Evolutionary conservation across 108 stramenopile genomes (phyloP).

Genomic region (Fragilaria crotonensis): DNA sequence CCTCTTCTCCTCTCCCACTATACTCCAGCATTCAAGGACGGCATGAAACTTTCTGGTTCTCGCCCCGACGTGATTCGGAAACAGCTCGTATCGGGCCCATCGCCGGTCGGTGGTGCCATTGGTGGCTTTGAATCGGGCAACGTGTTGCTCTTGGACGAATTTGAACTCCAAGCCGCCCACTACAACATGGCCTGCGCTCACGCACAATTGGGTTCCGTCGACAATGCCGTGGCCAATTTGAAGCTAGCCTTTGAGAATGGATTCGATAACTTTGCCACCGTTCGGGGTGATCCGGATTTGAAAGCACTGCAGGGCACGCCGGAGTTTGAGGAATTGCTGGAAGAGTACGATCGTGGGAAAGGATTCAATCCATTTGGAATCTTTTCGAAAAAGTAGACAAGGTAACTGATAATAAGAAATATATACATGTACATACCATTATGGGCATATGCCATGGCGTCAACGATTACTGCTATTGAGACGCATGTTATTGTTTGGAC

Average conservation of each 20-base stretch:
- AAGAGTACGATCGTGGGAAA: constrained; percentile 40
- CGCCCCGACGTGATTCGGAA: constrained; percentile 60
- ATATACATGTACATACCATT: not conserved
- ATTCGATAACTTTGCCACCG: constrained; percentile 71
- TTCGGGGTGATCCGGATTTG: constrained; percentile 70
- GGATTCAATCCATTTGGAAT: constrained; percentile 67
- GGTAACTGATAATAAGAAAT: not conserved
- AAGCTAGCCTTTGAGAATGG: constrained; percentile 63
- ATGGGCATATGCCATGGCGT: too few relatives aligned
- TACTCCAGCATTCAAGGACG: constrained; percentile 63
- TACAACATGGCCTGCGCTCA: constrained; percentile 82
- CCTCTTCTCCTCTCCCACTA: not conserved
- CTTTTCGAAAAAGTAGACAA: constrained; percentile 28
- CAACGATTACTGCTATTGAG: too few relatives aligned
- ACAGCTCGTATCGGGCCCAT: constrained; percentile 54
- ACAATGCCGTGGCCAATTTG: constrained; percentile 49
- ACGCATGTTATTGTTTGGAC: too few relatives aligned
- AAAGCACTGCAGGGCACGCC: constrained; percentile 26
- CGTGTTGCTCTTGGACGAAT: constrained; percentile 57
- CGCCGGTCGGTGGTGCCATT: constrained; percentile 67
- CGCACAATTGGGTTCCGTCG: constrained; percentile 48
- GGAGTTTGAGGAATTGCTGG: constrained; percentile 61
- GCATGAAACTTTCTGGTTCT: constrained; percentile 67
- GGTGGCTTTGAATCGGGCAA: constrained; percentile 50
- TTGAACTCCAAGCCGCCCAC: constrained; percentile 77